Evolutionary conservation across 148 eudicot species (phyloP), one percentile per base, ranked within the genome.

Genomic region (Nepenthes gracilis): DNA sequence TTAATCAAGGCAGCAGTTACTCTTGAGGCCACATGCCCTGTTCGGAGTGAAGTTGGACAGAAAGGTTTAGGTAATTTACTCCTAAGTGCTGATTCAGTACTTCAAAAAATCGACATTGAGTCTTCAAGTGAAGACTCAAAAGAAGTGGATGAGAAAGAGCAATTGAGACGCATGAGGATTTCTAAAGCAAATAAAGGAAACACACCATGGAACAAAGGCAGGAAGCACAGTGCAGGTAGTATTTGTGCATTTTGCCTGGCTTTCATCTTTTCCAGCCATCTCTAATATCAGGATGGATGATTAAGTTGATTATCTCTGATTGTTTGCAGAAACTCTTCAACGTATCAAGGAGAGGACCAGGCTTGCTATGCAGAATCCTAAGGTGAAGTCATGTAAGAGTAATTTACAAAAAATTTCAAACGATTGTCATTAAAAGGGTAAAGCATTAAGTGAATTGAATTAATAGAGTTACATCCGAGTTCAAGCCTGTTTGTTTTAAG

Each of bases 311-410:
- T 35, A 9, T 64, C 3, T 64, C 33, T 47, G 45, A 50, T 64
- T 15, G 36, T 75, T 58, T 84, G 81, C 96, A 93, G 99, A 86
- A 70, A 93, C 95, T 43, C 67, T 70, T 62, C 75, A 65, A 53
- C 76, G 73, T 66, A 93, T 93, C 69, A 84, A 57, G 73, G 99
- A 86, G 80, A 82, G 85, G 67, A 93, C 99, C 38, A 82, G 62
- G 73, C 80, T 93, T 64, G 99, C 99, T 66, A 88, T 93, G 99
- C 95, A 84, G 83, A 64, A 72, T 75, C 96, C 87, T 74, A 84
- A 93, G 99, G 99, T 92, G 94, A 88, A 71, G 93, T 81, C 90
- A 84, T 83, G 92, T 83, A 83, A 87, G 92, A 78, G 55, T 72
- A 33, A 56, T 75, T 67, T 73, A 43, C 58, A 23, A 11, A 36